These are phyloP conservation scores for Coelastrella sp. DNA, from an alignment of 139 green algal genomes.

Conservation along the genomic window DNA sequence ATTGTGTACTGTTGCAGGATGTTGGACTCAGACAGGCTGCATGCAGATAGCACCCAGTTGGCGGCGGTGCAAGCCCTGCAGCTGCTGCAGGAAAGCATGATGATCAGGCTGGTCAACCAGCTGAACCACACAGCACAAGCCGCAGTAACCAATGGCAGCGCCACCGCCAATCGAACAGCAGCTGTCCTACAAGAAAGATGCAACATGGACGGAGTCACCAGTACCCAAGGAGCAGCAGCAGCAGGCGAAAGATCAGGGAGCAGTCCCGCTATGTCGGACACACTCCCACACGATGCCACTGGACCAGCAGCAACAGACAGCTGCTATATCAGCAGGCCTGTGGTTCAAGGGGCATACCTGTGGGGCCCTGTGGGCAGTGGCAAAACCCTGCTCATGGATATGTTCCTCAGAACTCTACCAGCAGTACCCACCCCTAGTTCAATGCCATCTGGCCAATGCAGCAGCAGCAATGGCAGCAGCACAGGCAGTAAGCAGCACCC, in stretches of 20 bases:
- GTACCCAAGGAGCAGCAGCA: background rate
- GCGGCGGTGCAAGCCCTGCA: slow-evolving; percentile 39
- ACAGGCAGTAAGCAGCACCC: background rate
- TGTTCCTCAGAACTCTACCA: slow-evolving; percentile 69
- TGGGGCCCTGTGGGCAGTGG: slow-evolving; percentile 86
- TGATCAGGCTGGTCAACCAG: background rate
- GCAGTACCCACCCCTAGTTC: background rate
- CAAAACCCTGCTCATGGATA: slow-evolving; percentile 97
- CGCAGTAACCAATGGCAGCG: background rate
- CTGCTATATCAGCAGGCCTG: slow-evolving; percentile 17
- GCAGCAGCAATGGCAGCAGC: background rate
- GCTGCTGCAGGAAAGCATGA: slow-evolving; percentile 26
- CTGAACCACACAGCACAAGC: background rate
- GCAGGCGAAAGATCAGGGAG: slow-evolving; percentile 15
- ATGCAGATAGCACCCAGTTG: slow-evolving; percentile 34
- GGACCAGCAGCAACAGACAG: background rate
- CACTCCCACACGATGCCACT: background rate
- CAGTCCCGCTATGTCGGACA: too few species aligned
- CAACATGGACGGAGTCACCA: background rate
- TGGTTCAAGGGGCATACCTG: slow-evolving; percentile 71
- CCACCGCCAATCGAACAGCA: too few species aligned
- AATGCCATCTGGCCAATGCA: background rate
- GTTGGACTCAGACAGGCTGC: slow-evolving; percentile 6
- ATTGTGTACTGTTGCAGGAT: slow-evolving; percentile 23
- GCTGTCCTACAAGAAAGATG: too few species aligned